Evolutionary conservation across 495 filamentous ascomycete species (phyloP).

Genomic region (Neurospora sublineolata): DNA sequence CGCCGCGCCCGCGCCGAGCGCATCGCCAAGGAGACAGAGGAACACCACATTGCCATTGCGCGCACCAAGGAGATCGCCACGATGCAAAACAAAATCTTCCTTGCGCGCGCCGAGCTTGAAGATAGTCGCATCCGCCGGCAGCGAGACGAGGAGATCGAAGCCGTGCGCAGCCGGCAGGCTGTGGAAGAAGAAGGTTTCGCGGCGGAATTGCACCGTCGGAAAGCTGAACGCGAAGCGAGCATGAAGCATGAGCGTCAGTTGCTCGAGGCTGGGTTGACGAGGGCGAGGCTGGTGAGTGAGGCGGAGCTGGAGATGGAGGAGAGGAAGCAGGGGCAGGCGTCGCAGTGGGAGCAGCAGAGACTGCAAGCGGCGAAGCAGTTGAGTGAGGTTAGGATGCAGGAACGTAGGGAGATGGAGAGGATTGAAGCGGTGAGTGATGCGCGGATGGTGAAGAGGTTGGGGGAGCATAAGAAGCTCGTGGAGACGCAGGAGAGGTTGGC

Average conservation of each 20-base stretch:
- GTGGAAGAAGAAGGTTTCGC: slow-evolving; percentile 17
- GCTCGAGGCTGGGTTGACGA: slow-evolving; percentile 27
- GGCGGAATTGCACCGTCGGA: slow-evolving; percentile 12
- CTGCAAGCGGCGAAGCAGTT: slow-evolving; percentile 27
- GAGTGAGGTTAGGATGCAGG: slow-evolving; percentile 27
- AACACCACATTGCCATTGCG: slow-evolving; percentile 25
- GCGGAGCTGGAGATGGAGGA: slow-evolving; percentile 28
- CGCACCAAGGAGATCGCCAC: slow-evolving; percentile 31
- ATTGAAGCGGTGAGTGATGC: slow-evolving; percentile 27
- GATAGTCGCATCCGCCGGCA: slow-evolving; percentile 28
- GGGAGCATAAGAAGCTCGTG: slow-evolving; percentile 35
- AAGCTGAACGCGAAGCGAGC: slow-evolving; percentile 19
- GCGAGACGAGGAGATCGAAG: slow-evolving; percentile 25
- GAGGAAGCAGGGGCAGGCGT: slow-evolving; percentile 19
- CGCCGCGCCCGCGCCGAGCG: slow-evolving; percentile 28
- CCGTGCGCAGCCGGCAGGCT: slow-evolving; percentile 21
- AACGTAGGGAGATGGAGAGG: slow-evolving; percentile 31
- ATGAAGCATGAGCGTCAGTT: slow-evolving; percentile 28
- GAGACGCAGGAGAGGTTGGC: slow-evolving; percentile 34
- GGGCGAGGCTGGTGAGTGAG: slow-evolving; percentile 27
- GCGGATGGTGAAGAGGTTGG: slow-evolving; percentile 23
- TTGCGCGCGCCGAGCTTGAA: slow-evolving; percentile 32
- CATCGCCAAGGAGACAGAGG: slow-evolving; percentile 24
- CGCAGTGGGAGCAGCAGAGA: slow-evolving; percentile 31
- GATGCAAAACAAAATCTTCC: slow-evolving; percentile 32